phyloP scores from a whole-genome alignment of 2,329 filamentous ascomycete species.

The Penicillium brevicompactum region DNA sequence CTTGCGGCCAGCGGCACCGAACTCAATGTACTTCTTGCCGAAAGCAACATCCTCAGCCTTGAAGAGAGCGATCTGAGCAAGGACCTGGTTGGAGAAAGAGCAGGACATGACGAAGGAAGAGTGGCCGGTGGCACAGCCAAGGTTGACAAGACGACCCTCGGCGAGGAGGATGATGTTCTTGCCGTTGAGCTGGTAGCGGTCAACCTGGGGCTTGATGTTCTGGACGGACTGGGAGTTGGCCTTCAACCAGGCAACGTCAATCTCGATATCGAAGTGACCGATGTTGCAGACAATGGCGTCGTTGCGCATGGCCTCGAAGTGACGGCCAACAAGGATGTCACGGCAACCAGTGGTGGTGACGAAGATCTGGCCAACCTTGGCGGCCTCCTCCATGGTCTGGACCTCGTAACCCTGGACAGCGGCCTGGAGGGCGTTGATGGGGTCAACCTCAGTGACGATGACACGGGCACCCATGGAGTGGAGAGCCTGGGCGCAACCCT shows the following conservation, averaged over 20 bases:
- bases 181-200: conserved; percentile 95
- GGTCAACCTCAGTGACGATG: conserved; percentile 94
- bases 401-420: conserved; percentile 97
- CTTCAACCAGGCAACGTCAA: conserved; percentile 99
- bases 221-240: conserved; percentile 87
- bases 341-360: conserved; percentile 99
- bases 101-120: conserved; percentile 99
- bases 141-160: conserved; percentile 98
- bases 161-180: conserved; percentile 98
- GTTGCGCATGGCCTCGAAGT: conserved; percentile 96
- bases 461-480: conserved; percentile 97
- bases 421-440: conserved; percentile 99
- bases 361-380: conserved; percentile 88
- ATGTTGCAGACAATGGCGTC: conserved; percentile 99
- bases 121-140: conserved; percentile 98
- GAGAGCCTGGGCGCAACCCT: conserved; percentile 95
- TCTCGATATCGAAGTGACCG: conserved; percentile 99
- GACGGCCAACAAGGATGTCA: conserved; percentile 87
- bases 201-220: conserved; percentile 99
- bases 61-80: conserved; percentile 98
- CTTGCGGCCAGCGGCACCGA: conserved; percentile 89
- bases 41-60: conserved; percentile 88
- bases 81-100: conserved; percentile 99
- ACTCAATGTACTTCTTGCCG: conserved; percentile 93
- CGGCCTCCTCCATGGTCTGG: conserved; percentile 96